Conservation (phyloP, 192 early-diverging fungal species). For the Neocallimastix lanati region DNA sequence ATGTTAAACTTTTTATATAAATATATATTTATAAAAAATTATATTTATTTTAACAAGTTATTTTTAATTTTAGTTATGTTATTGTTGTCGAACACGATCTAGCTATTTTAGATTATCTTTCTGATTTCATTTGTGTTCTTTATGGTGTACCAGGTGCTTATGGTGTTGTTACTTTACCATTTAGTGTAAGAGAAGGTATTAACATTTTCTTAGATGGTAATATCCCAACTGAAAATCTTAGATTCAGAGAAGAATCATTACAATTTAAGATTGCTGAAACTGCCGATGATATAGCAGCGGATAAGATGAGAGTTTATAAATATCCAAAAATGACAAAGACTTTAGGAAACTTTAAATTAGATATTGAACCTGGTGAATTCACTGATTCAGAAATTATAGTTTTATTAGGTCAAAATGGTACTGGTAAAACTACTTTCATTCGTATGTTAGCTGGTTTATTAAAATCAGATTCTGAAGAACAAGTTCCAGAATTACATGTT, state of each 20-base stretch:
- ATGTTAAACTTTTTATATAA: too few relatives aligned
- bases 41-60: not conserved
- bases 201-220: slow-evolving; percentile 95
- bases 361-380: slow-evolving; percentile 62
- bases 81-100: slow-evolving; percentile 99
- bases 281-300: slow-evolving; percentile 38
- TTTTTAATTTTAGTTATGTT: slow-evolving; percentile 38
- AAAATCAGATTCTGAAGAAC: slow-evolving; percentile 54
- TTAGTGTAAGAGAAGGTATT: slow-evolving; percentile 93
- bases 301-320: slow-evolving; percentile 52
- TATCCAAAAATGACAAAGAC: slow-evolving; percentile 83
- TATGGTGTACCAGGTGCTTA: slow-evolving; percentile 92
- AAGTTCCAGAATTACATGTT: slow-evolving; percentile 69
- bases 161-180: slow-evolving; percentile 93
- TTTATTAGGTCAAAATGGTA: slow-evolving; percentile 96
- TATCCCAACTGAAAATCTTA: slow-evolving; percentile 95
- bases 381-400: slow-evolving; percentile 95
- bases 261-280: slow-evolving; percentile 84
- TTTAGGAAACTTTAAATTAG: slow-evolving; percentile 57
- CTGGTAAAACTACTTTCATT: slow-evolving; percentile 95
- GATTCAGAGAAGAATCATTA: slow-evolving; percentile 90
- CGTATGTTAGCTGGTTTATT: slow-evolving; percentile 72
- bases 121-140: slow-evolving; percentile 95
- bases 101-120: slow-evolving; percentile 90
- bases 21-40: too few relatives aligned